Evolutionary conservation across 495 filamentous ascomycete genomes (phyloP).

Genomic region (Beverwykella pulmonaria): DNA sequence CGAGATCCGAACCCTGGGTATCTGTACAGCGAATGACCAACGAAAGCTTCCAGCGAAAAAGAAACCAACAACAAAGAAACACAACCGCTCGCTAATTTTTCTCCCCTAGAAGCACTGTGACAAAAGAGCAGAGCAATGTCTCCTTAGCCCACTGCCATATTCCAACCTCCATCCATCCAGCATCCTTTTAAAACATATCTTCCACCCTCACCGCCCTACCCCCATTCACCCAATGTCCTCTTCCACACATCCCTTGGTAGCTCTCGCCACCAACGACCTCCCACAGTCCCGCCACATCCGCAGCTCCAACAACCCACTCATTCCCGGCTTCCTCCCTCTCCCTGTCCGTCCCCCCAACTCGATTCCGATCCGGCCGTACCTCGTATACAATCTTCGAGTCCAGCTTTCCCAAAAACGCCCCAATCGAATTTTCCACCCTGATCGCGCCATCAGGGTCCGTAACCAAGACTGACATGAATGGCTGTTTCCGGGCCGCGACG

Average conservation of each 20-base stretch:
- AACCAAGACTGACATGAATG: constrained; percentile 60
- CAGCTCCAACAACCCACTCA: constrained; percentile 54
- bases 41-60: no score
- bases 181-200: constrained; percentile 11
- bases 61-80: no score
- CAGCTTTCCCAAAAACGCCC: constrained; percentile 61
- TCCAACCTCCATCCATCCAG: no score
- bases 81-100: no score
- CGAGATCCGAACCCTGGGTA: no score
- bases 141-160: no score
- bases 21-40: no score
- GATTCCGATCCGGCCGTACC: constrained; percentile 55
- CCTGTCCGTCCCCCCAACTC: constrained; percentile 50
- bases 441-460: constrained; percentile 49
- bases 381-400: constrained; percentile 61
- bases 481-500: constrained; percentile 55
- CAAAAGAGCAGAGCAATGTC: no score
- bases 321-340: constrained; percentile 46
- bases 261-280: constrained; percentile 1
- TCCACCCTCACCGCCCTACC: constrained; percentile 5
- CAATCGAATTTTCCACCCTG: constrained; percentile 53
- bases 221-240: neutral
- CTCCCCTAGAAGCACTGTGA: no score
- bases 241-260: neutral
- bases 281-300: constrained; percentile 50